phyloP scores from a whole-genome alignment of 441 rosid genomes.

The Erodium trifolium region DNA sequence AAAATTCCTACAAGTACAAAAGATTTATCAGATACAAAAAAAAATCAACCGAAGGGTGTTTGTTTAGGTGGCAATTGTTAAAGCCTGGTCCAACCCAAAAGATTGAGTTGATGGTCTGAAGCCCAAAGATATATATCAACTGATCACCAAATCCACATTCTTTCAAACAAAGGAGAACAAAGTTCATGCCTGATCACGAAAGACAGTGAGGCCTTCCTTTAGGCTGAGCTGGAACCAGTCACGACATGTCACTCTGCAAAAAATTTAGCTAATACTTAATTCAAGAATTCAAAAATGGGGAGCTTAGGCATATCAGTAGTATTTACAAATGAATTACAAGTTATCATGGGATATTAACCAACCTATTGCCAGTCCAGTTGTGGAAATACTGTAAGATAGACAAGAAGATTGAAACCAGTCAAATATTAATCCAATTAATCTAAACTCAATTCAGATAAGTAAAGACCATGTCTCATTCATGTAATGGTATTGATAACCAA shows the following conservation, averaged over 20 bases:
- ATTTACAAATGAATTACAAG: background rate
- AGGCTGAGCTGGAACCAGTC: slow-evolving; percentile 99
- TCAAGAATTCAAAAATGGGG: background rate
- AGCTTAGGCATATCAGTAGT: background rate
- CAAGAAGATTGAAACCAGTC: slow-evolving; percentile 21
- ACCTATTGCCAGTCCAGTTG: slow-evolving; percentile 99
- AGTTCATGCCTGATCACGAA: slow-evolving; percentile 67
- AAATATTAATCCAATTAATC: slow-evolving; percentile 16
- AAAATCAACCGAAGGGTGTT: background rate
- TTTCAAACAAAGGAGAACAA: background rate
- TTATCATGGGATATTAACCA: slow-evolving; percentile 18
- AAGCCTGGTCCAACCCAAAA: no score
- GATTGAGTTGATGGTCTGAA: no score
- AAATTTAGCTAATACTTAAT: slow-evolving; percentile 14
- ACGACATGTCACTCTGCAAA: slow-evolving; percentile 90
- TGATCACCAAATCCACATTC: no score
- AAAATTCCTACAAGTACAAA: slow-evolving; percentile 57
- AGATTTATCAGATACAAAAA: background rate
- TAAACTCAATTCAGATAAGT: slow-evolving; percentile 4
- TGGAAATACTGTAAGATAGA: slow-evolving; percentile 78
- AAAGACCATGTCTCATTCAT: slow-evolving; percentile 7
- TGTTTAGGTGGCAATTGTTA: background rate
- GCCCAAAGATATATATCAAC: background rate
- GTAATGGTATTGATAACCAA: slow-evolving; percentile 24
- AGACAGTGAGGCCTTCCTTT: slow-evolving; percentile 98